A percentile compares a stretch with the other conserved stretches of the same genome.
phyloP scores from a whole-genome alignment of 106 monocot genomes.

The Acanthochlamys bracteata region DNA sequence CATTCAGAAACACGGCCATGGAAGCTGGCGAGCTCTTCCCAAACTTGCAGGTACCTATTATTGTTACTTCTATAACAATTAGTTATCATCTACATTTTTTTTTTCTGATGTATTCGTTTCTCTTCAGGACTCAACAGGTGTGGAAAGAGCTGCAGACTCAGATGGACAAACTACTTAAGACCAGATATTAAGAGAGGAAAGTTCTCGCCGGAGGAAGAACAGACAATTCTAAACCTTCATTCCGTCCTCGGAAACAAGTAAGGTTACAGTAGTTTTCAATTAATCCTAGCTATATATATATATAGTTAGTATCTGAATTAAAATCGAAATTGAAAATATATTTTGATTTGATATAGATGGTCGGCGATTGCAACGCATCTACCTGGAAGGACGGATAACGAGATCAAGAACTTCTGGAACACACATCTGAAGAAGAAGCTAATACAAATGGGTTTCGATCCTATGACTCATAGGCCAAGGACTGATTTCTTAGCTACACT shows the following conservation, averaged over 20 bases:
- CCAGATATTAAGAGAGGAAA: slow-evolving; percentile 68
- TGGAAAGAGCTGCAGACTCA: slow-evolving; percentile 61
- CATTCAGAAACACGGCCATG: slow-evolving; percentile 76
- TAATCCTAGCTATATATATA: too few relatives aligned
- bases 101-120: not conserved
- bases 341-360: slow-evolving; percentile 33
- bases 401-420: slow-evolving; percentile 98
- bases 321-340: not conserved
- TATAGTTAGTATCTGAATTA: too few relatives aligned
- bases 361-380: slow-evolving; percentile 82
- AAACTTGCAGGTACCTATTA: slow-evolving; percentile 52
- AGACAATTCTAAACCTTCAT: slow-evolving; percentile 52
- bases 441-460: slow-evolving; percentile 88
- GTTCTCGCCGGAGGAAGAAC: slow-evolving; percentile 54
- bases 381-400: slow-evolving; percentile 82
- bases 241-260: slow-evolving; percentile 61
- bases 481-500: slow-evolving; percentile 73
- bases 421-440: slow-evolving; percentile 91
- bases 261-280: not conserved
- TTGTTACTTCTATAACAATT: not conserved
- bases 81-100: too few relatives aligned
- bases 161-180: slow-evolving; percentile 64
- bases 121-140: slow-evolving; percentile 50
- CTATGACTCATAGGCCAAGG: slow-evolving; percentile 81
- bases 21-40: slow-evolving; percentile 93